phyloP scores from a whole-genome alignment of 345 rosid genomes.

The Salix udensis region DNA sequence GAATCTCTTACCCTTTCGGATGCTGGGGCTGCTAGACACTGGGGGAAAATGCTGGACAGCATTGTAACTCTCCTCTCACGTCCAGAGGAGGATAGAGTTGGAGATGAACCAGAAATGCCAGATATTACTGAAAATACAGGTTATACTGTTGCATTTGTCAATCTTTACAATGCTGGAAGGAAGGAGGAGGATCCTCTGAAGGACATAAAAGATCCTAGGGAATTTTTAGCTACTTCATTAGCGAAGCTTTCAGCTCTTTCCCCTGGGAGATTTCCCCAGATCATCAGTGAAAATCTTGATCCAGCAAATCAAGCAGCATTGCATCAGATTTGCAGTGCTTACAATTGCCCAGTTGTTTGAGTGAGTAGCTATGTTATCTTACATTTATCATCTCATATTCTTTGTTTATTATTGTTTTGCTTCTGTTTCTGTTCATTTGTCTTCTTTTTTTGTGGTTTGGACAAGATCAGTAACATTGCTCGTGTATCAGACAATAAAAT shows the following conservation, averaged over 20 bases:
- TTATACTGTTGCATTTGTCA: constrained; percentile 73
- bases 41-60: constrained; percentile 88
- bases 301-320: constrained; percentile 66
- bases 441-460: neutral
- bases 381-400: neutral
- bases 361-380: constrained; percentile 36
- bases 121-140: constrained; percentile 78
- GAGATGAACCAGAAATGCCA: constrained; percentile 87
- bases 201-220: constrained; percentile 71
- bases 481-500: neutral
- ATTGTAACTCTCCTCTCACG: constrained; percentile 76
- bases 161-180: constrained; percentile 84
- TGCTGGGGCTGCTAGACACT: constrained; percentile 48
- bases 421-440: neutral
- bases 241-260: constrained; percentile 51
- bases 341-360: constrained; percentile 58
- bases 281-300: constrained; percentile 66
- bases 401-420: neutral
- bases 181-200: constrained; percentile 84
- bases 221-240: constrained; percentile 66
- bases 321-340: constrained; percentile 59
- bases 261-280: constrained; percentile 76
- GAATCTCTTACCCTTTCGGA: constrained; percentile 69
- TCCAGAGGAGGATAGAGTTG: constrained; percentile 75
- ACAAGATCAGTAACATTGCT: neutral